Base-by-base conservation (phyloP, 257 asterid genomes). In the Capsicum rhomboideum region DNA sequence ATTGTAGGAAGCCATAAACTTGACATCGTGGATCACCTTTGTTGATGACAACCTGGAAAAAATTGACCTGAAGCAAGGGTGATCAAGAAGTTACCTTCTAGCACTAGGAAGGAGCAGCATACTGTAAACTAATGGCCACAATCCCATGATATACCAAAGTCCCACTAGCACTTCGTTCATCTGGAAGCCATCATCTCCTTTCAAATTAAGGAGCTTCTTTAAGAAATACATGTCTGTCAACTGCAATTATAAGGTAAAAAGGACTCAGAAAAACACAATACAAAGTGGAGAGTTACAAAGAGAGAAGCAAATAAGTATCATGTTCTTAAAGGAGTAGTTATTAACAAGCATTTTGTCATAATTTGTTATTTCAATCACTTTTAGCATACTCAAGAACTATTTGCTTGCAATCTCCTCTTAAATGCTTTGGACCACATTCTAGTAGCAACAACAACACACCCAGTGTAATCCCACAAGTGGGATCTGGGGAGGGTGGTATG, bases 41-140 rank as follows among this genome's bases (percentile, higher is more conserved):
- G n/a, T n/a, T 31, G 75, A 67, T 31, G 49, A 8, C 23, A 8
- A 0, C 49, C 50, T n/a, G n/a, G n/a, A 34, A 53, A 44, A 71
- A 44, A 74, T 21, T 75, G 81, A 80, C 31, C 18, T 80, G 58
- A 67, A 85, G 82, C 14, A 78, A 23, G 11, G 31, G 4, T 44
- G 40, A 8, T 44, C 29, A 78, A 31, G 23, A 54, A 50, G 23
- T 68, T 91, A 96, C 99, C 98, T 94, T 92, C 98, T 89, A 83
- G 90, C 98, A 26, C 97, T 86, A 67, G 99, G 99, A 83, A 94
- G 85, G 77, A 96, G 93, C 84, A 96, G 90, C 99, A 96, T 94
- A 82, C 92, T 87, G 87, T 92, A 96, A 17, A 93, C 78, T 84
- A 93, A 75, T 16, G 99, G 99, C 97, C 96, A 96, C 83, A 96